Evolutionary conservation across 331 rosid genomes (phyloP).

Genomic region (Saraca asoca): DNA sequence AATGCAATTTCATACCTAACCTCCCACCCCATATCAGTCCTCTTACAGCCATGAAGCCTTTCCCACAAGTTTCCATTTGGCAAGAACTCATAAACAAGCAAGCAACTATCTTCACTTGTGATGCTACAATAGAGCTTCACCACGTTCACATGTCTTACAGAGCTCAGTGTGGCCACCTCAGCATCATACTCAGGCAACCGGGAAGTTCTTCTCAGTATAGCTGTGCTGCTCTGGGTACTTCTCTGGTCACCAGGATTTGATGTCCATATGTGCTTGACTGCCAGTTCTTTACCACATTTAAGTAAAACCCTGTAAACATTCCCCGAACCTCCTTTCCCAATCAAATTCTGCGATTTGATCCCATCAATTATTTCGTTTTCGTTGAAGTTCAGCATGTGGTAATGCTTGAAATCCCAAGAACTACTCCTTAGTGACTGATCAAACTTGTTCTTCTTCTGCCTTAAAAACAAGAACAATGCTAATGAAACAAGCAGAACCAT

Average conservation of each 20-base stretch:
- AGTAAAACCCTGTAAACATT: constrained; percentile 71
- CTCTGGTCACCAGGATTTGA: constrained; percentile 40
- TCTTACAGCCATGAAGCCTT: constrained; percentile 59
- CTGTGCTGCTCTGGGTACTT: constrained; percentile 53
- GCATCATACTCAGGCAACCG: constrained; percentile 67
- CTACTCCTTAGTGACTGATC: constrained; percentile 46
- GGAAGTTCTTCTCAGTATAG: constrained; percentile 54
- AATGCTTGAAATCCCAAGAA: constrained; percentile 79
- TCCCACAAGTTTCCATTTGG: constrained; percentile 95
- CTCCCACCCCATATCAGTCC: constrained; percentile 70
- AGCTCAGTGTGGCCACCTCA: constrained; percentile 86
- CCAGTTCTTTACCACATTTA: constrained; percentile 62
- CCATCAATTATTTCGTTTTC: constrained; percentile 70
- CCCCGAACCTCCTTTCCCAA: constrained; percentile 95
- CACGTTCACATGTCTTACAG: constrained; percentile 87
- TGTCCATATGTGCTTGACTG: constrained; percentile 85
- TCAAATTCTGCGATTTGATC: constrained; percentile 63
- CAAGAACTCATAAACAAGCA: constrained; percentile 85
- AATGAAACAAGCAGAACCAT: constrained; percentile 49
- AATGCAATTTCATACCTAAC: constrained; percentile 78
- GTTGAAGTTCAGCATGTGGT: constrained; percentile 60
- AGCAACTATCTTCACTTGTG: constrained; percentile 82
- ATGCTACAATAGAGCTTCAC: constrained; percentile 93
- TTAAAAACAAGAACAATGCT: constrained; percentile 47
- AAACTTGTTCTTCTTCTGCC: constrained; percentile 47